A percentile compares a stretch with the other conserved stretches of the same genome.
phyloP scores from a whole-genome alignment of 1,284 basidiomycete species.

The Ustilago loliicola region DNA sequence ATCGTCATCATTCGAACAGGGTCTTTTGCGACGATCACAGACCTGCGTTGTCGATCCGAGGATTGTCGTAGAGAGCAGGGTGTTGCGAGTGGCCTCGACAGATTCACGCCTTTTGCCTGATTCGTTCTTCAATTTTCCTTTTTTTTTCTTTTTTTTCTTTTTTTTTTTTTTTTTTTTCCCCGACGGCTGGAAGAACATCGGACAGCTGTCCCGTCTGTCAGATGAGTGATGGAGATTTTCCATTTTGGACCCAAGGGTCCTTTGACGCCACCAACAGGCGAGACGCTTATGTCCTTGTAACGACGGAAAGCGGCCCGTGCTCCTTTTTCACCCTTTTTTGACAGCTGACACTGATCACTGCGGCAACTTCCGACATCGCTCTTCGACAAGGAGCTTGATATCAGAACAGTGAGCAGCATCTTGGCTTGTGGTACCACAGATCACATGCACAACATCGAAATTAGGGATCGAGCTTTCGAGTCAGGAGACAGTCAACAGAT shows the following conservation, averaged over 20 bases:
- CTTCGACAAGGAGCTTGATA: background rate
- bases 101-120: too few relatives aligned
- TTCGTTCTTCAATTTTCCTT: background rate
- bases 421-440: too few relatives aligned
- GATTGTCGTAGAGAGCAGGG: background rate
- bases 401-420: too few relatives aligned
- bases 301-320: conserved; percentile 5
- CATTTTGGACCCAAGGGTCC: conserved; percentile 22
- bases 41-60: background rate
- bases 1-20: too few relatives aligned
- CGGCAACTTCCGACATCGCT: background rate
- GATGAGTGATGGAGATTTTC: conserved; percentile 16
- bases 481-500: too few relatives aligned
- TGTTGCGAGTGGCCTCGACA: too few relatives aligned
- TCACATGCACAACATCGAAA: too few relatives aligned
- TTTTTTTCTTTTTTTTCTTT: background rate
- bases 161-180: background rate
- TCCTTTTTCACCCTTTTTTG: background rate
- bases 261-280: conserved; percentile 10
- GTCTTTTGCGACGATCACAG: background rate
- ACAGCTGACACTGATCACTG: background rate
- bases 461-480: too few relatives aligned
- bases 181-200: background rate
- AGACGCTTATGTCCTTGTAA: background rate
- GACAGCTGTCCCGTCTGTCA: background rate